A percentile compares a stretch with the other conserved stretches of the same genome.
These are phyloP conservation scores for Globisporangium solare DNA, from an alignment of 352 stramenopile species.

Conservation along the genomic window DNA sequence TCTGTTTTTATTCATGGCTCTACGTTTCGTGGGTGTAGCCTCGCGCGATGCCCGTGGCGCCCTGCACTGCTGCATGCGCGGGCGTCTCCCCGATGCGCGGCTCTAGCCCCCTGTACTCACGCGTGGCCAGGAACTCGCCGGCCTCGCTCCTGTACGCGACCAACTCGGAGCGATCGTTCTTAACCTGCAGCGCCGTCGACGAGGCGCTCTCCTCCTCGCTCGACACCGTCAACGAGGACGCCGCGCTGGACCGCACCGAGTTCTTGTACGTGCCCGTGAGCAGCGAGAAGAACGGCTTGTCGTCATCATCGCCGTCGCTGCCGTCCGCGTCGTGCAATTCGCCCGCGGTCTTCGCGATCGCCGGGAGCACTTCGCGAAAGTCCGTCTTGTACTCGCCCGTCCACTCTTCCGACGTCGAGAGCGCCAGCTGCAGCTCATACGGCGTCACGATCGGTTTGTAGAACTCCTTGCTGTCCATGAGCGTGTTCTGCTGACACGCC, in stretches of 20 bases:
- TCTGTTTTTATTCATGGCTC: neutral
- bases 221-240: neutral
- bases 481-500: conserved; percentile 92
- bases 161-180: conserved; percentile 51
- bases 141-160: conserved; percentile 66
- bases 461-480: conserved; percentile 91
- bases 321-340: conserved; percentile 25
- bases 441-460: conserved; percentile 93
- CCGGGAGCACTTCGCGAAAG: conserved; percentile 75
- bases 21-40: conserved; percentile 63
- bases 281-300: conserved; percentile 83
- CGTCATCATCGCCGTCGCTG: conserved; percentile 22
- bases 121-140: conserved; percentile 59
- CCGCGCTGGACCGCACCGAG: conserved; percentile 17
- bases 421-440: conserved; percentile 92
- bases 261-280: conserved; percentile 73
- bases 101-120: conserved; percentile 81
- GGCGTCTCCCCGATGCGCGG: conserved; percentile 73
- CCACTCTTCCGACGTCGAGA: conserved; percentile 87
- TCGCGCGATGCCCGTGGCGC: conserved; percentile 67
- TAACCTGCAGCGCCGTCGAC: conserved; percentile 45
- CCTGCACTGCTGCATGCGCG: conserved; percentile 70
- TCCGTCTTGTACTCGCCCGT: conserved; percentile 79
- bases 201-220: conserved; percentile 22
- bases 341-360: conserved; percentile 32